These are phyloP conservation scores for Barnettozyma sucrosica DNA, from an alignment of 805 yeast genomes.

Conservation along the genomic window DNA sequence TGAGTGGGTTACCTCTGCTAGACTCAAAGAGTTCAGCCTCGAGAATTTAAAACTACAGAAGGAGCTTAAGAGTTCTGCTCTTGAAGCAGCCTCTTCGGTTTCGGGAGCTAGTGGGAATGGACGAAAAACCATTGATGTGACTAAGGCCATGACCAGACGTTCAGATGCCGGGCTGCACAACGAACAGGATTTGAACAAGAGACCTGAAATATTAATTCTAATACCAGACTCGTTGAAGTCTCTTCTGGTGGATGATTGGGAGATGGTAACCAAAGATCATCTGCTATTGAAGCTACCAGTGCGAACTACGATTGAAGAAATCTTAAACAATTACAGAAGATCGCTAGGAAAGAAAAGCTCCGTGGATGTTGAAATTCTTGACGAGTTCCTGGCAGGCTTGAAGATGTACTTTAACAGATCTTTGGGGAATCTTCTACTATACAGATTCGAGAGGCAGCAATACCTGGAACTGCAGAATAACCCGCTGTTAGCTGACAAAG, in stretches of 20 bases:
- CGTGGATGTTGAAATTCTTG: slow-evolving; percentile 39
- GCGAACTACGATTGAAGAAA: slow-evolving; percentile 42
- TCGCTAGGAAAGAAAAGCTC: slow-evolving; percentile 24
- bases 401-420: slow-evolving; percentile 68
- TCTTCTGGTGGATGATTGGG: slow-evolving; percentile 89
- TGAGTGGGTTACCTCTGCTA: slow-evolving; percentile 78
- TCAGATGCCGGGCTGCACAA: slow-evolving; percentile 29
- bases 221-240: slow-evolving; percentile 67
- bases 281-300: slow-evolving; percentile 64
- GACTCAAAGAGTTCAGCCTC: slow-evolving; percentile 63
- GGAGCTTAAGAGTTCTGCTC: slow-evolving; percentile 47
- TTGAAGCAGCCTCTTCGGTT: slow-evolving; percentile 25
- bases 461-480: slow-evolving; percentile 44
- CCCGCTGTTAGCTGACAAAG: slow-evolving; percentile 30
- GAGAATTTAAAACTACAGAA: slow-evolving; percentile 64
- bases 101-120: slow-evolving; percentile 5
- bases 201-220: slow-evolving; percentile 42
- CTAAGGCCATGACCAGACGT: slow-evolving; percentile 14
- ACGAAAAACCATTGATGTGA: slow-evolving; percentile 14
- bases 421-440: slow-evolving; percentile 61
- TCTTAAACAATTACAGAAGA: slow-evolving; percentile 48
- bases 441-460: slow-evolving; percentile 75
- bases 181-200: slow-evolving; percentile 21
- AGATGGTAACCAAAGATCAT: slow-evolving; percentile 74
- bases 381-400: slow-evolving; percentile 70